A percentile compares a stretch with the other conserved stretches of the same genome.
Conservation (phyloP, 345 rosid species). For the Pugionium cornutum region DNA sequence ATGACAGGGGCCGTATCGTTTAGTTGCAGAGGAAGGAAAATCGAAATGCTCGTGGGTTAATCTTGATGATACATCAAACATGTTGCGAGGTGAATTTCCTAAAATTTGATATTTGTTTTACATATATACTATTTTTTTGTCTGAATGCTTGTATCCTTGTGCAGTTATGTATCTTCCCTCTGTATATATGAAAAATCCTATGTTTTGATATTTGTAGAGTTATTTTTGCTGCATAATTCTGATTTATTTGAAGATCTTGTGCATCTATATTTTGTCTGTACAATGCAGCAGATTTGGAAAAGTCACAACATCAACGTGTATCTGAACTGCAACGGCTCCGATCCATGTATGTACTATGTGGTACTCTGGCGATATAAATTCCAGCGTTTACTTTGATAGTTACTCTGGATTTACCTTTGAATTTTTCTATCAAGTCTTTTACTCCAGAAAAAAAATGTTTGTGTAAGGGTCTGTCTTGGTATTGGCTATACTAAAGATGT, state of each 20-base stretch:
- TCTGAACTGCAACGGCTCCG: constrained; percentile 93
- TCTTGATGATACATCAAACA: constrained; percentile 81
- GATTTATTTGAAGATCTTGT: constrained; percentile 10
- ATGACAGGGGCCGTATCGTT: constrained; percentile 78
- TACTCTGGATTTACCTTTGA: background rate
- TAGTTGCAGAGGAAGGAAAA: constrained; percentile 96
- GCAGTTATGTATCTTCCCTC: constrained; percentile 1
- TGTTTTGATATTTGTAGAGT: background rate
- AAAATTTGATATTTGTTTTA: background rate
- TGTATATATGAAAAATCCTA: background rate
- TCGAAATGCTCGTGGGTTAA: constrained; percentile 97
- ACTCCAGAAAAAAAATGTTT: background rate
- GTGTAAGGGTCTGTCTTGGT: constrained; percentile 22
- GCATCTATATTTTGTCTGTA: constrained; percentile 24
- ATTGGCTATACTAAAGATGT: constrained; percentile 1
- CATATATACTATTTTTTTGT: background rate
- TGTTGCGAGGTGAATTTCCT: constrained; percentile 61
- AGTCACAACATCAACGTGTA: constrained; percentile 87
- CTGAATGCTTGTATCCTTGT: background rate
- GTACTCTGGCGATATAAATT: constrained; percentile 1
- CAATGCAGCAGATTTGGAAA: constrained; percentile 69
- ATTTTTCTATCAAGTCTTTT: background rate
- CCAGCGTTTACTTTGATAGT: background rate
- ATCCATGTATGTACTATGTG: constrained; percentile 64
- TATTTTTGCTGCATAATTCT: background rate